These are phyloP conservation scores for Lecanoromycetidae sp. DNA, from an alignment of 2,329 filamentous ascomycete genomes.

Conservation along the genomic window DNA sequence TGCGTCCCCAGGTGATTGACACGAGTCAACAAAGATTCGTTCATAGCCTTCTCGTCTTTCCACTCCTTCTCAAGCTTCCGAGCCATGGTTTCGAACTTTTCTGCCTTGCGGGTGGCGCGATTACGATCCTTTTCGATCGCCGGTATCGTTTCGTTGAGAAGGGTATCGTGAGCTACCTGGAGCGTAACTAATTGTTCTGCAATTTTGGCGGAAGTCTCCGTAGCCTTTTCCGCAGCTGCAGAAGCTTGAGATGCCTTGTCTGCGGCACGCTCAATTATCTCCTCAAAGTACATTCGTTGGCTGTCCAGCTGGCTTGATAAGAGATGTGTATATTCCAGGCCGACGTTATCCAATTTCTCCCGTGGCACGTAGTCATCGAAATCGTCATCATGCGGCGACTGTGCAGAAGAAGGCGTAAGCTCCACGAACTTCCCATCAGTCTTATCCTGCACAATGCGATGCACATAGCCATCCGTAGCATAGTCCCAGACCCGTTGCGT, in stretches of 20 bases:
- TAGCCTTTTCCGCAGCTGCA: constrained; percentile 52
- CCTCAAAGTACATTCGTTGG: constrained; percentile 88
- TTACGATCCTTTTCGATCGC: constrained; percentile 60
- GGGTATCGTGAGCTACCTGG: constrained; percentile 40
- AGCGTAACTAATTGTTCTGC: constrained; percentile 41
- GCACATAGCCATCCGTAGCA: constrained; percentile 86
- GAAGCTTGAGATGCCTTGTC: constrained; percentile 75
- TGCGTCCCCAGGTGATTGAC: constrained; percentile 54
- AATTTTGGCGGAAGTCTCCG: constrained; percentile 38
- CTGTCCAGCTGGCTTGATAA: constrained; percentile 86
- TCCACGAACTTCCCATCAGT: constrained; percentile 86
- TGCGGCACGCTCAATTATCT: constrained; percentile 74
- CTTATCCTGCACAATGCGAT: constrained; percentile 87
- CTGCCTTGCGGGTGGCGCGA: constrained; percentile 54
- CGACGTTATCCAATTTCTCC: constrained; percentile 64
- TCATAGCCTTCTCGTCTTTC: constrained; percentile 77
- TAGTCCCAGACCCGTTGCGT: constrained; percentile 99
- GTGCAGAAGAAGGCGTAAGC: constrained; percentile 35
- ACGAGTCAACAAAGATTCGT: constrained; percentile 66
- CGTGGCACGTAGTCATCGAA: constrained; percentile 34
- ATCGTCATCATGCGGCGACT: constrained; percentile 43
- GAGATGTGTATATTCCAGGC: constrained; percentile 87
- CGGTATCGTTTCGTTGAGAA: constrained; percentile 48
- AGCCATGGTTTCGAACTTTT: constrained; percentile 63
- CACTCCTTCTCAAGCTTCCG: constrained; percentile 62